Base-by-base conservation (phyloP, 108 stramenopile species). In the Chaetoceros muelleri region DNA sequence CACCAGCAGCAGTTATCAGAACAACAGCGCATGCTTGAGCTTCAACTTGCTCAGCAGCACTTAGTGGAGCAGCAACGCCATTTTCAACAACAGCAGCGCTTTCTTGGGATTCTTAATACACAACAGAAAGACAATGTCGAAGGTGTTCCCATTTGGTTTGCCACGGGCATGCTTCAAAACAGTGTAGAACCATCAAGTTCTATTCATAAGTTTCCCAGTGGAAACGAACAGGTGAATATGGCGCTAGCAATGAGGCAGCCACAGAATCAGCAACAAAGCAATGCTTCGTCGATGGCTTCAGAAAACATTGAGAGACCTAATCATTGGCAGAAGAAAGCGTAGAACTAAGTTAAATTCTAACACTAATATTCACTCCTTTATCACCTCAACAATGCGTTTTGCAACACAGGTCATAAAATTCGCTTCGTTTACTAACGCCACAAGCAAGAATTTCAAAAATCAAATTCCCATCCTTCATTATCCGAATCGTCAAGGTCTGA, bases 41-140 rank as follows among this genome's bases (percentile, higher is more conserved):
- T 61, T 10, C 61, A 58, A 5, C 58, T 55, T n/a, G 59, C 60
- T 44, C 55, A 59, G 24, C 58, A 59, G 23, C 49, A 51, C 26
- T 51, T n/a, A n/a, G n/a, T n/a, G n/a, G n/a, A 54, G 25, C 59
- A 52, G 30, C 64, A 65, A 22, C 49, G 24, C 17, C 58, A 58
- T 22, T 47, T 57, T 20, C 62, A 58, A 58, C 55, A 58, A 19
- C 58, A 58, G 48, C 58, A 58, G 18, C 58, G 52, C 20, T 58
- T 60, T 21, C 28, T 60, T 28, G 59, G 52, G 30, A 26, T 50
- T 17, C 51, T 65, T 3, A 46, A 58, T 25, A 58, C 60, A 18
- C 64, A 65, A 28, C 58, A 65, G 30, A 30, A 31, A 22, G 49
- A 60, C 31, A 51, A 40, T 40, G 8, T 10, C 8, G 13, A 40